Evolutionary conservation across 345 rosid genomes (phyloP), one percentile per base, ranked within the genome.

Genomic region (Raphanus sativus): DNA sequence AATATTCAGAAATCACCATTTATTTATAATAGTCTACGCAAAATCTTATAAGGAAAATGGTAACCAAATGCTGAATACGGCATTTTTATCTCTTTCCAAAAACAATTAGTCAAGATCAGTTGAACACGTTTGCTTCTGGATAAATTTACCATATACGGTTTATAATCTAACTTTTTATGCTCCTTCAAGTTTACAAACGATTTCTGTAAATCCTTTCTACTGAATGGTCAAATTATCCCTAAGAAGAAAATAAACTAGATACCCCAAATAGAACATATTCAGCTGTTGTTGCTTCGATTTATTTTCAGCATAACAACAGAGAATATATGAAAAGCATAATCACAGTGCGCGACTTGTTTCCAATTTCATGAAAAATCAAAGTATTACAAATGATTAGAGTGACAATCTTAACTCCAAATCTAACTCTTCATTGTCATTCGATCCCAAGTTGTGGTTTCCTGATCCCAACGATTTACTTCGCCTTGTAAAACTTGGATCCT

Each of bases 361-460:
- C 40, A 60, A 67, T 26, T 11, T 60, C 62, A 59, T 50, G 71
- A 78, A 16, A 25, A 25, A 33, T 30, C 33, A 73, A 48, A 17
- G 28, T 55, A 55, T 55, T 17, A 55, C 60, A 55, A 55, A 55
- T 55, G 60, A 40, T 82, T 66, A 88, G 71, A 89, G 86, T 8
- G 87, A 94, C 64, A 94, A 75, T 86, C 89, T 89, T 42, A 95
- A 89, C 84, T 95, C 99, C 91, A 95, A 87, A 78, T 95, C 98
- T 34, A 78, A 82, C 76, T 89, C 99, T 91, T 69, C 77, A 55
- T 55, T 75, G 65, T 90, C 95, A 73, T 85, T 88, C 33, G 97
- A 75, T 70, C 87, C 94, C 2, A 89, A 90, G 69, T 86, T 86
- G 50, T 84, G 92, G 79, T 85, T 88, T 82, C 85, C 76, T 1